These are phyloP conservation scores for Candolleomyces aberdarensis DNA, from an alignment of 768 basidiomycete genomes.

Conservation along the genomic window DNA sequence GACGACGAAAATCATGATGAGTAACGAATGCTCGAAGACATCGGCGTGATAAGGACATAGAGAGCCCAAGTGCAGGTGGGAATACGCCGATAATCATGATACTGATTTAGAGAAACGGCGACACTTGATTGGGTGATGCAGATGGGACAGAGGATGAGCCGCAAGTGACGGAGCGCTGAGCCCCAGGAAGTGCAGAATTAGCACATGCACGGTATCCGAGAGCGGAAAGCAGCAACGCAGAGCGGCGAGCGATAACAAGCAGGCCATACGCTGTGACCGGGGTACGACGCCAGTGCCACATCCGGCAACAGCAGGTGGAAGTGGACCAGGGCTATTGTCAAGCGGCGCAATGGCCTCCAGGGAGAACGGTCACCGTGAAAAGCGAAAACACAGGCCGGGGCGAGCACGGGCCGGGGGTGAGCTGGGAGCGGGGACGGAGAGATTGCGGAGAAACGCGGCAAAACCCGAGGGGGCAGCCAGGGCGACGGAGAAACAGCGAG, in stretches of 20 bases:
- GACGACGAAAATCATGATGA: neutral
- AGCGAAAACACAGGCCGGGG: conserved; percentile 1
- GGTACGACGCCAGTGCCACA: no score
- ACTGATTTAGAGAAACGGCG: neutral
- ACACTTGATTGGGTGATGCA: neutral
- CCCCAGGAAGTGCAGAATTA: no score
- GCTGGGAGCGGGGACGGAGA: neutral
- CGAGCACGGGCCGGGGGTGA: conserved; percentile 8
- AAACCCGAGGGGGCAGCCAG: no score
- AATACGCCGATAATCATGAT: neutral
- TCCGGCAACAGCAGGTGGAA: no score
- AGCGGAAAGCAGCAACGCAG: no score
- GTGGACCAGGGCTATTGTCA: no score
- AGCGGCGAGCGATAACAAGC: no score
- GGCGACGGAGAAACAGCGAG: no score
- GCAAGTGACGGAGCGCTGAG: neutral
- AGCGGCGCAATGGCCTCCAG: no score
- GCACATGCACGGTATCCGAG: no score
- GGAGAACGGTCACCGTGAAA: neutral
- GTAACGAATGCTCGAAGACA: neutral
- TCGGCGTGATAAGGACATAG: neutral
- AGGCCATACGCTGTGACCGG: no score
- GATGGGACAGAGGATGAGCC: neutral
- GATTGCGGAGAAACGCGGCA: conserved; percentile 17
- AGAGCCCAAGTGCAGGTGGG: neutral